phyloP scores from a whole-genome alignment of 2,329 filamentous ascomycete species.

The Ophidiomyces ophidiicola region DNA sequence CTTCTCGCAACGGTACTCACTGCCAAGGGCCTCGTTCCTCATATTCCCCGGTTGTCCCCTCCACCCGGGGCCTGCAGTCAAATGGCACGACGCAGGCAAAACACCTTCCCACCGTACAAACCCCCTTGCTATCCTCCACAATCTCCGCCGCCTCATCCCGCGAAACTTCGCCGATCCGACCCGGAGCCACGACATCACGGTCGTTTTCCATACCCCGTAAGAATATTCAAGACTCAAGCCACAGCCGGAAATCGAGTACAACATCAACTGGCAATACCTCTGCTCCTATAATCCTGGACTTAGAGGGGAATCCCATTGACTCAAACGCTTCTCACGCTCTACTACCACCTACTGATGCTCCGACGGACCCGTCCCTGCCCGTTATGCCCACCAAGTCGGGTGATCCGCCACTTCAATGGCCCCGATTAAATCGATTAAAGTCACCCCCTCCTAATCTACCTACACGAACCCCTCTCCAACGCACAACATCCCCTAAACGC shows the following conservation, averaged over 20 bases:
- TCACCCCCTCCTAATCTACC: constrained; percentile 52
- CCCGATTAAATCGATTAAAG: constrained; percentile 61
- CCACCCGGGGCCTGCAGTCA: constrained; percentile 9
- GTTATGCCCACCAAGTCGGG: constrained; percentile 32
- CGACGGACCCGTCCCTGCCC: constrained; percentile 49
- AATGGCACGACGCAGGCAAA: constrained; percentile 9
- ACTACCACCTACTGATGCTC: constrained; percentile 47
- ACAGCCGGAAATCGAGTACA: constrained; percentile 40
- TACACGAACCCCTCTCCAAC: constrained; percentile 26
- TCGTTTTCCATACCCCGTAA: constrained; percentile 48
- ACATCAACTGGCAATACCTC: constrained; percentile 22
- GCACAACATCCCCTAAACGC: constrained; percentile 25
- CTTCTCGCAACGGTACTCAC: constrained; percentile 5
- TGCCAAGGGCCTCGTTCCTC: constrained; percentile 1
- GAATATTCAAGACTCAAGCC: constrained; percentile 55
- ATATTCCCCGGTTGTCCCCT: constrained; percentile 3
- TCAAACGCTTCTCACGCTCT: constrained; percentile 55
- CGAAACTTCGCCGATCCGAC: constrained; percentile 37
- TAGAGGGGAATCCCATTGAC: constrained; percentile 57
- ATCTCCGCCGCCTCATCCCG: constrained; percentile 39
- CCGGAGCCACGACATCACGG: constrained; percentile 23
- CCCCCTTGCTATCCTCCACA: constrained; percentile 25
- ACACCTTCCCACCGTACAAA: constrained; percentile 1
- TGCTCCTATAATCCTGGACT: constrained; percentile 48
- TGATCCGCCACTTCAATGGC: constrained; percentile 56